These are phyloP conservation scores for Pseudevernia furfuracea DNA, from an alignment of 495 filamentous ascomycete species.

Conservation along the genomic window DNA sequence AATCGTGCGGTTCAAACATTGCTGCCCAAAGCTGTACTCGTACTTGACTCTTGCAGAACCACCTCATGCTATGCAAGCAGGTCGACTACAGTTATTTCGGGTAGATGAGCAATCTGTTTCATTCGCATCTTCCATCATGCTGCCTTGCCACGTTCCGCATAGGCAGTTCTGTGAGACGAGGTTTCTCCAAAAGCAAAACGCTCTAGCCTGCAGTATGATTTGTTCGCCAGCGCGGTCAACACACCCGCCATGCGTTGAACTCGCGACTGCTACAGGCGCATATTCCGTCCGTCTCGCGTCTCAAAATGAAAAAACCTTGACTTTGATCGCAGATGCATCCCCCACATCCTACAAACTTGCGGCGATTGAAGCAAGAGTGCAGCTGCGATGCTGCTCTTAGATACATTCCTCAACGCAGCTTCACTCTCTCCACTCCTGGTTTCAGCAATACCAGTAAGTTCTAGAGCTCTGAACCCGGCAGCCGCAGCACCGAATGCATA, in stretches of 20 bases:
- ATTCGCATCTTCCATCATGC: background rate
- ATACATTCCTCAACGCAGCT: background rate
- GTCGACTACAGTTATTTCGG: too few species aligned
- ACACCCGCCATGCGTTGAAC: slow-evolving; percentile 2
- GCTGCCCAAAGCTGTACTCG: too few species aligned
- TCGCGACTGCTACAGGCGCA: background rate
- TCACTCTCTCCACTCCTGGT: background rate
- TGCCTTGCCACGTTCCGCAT: background rate
- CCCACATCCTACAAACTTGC: background rate
- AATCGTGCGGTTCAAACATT: too few species aligned
- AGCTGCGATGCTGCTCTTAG: background rate
- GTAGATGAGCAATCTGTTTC: background rate
- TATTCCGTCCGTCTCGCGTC: background rate
- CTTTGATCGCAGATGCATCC: background rate
- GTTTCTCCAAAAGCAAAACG: background rate
- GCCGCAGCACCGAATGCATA: background rate
- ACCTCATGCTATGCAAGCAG: too few species aligned
- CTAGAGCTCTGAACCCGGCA: background rate
- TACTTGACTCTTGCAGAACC: too few species aligned
- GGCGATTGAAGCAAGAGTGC: background rate
- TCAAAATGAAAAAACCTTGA: background rate
- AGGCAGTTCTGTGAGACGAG: background rate
- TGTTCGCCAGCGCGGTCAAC: background rate
- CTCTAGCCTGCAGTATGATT: background rate
- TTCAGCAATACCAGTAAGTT: background rate